Conservation (phyloP, 2,329 filamentous ascomycete species). For the Nectriaceae sp. region DNA sequence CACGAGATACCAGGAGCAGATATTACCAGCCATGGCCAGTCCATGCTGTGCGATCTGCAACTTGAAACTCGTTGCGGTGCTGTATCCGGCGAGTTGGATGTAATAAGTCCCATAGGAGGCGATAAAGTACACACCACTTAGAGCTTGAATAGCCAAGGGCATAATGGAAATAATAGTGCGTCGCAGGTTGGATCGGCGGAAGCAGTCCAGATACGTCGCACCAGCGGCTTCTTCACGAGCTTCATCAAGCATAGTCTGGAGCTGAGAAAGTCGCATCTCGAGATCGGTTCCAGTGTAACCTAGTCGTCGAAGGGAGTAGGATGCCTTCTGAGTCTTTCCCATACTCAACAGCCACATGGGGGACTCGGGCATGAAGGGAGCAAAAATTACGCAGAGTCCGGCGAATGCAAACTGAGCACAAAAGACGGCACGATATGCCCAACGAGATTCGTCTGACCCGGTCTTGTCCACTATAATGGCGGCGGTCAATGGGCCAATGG, state of each 20-base stretch:
- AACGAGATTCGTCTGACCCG: conserved; percentile 26
- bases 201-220: conserved; percentile 41
- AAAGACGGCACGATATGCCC: conserved; percentile 37
- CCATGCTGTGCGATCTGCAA: conserved; percentile 43
- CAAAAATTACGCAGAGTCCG: conserved; percentile 27
- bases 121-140: conserved; percentile 38
- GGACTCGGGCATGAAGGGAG: conserved; percentile 44
- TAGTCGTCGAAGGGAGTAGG: conserved; percentile 35
- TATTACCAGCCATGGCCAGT: conserved; percentile 40
- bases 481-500: conserved; percentile 33
- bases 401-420: conserved; percentile 36
- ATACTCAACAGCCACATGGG: neutral
- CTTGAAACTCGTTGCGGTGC: conserved; percentile 36
- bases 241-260: conserved; percentile 35
- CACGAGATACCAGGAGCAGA: conserved; percentile 41
- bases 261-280: conserved; percentile 29
- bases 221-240: conserved; percentile 37
- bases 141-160: conserved; percentile 36
- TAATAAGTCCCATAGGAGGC: conserved; percentile 45
- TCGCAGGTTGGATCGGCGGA: conserved; percentile 39
- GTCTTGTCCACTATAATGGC: conserved; percentile 36
- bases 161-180: conserved; percentile 41
- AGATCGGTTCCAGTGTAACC: conserved; percentile 29
- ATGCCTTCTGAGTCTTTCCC: conserved; percentile 30
- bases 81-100: conserved; percentile 43